Base-by-base conservation (phyloP, 352 stramenopile species). In the Pythium diclinum region DNA sequence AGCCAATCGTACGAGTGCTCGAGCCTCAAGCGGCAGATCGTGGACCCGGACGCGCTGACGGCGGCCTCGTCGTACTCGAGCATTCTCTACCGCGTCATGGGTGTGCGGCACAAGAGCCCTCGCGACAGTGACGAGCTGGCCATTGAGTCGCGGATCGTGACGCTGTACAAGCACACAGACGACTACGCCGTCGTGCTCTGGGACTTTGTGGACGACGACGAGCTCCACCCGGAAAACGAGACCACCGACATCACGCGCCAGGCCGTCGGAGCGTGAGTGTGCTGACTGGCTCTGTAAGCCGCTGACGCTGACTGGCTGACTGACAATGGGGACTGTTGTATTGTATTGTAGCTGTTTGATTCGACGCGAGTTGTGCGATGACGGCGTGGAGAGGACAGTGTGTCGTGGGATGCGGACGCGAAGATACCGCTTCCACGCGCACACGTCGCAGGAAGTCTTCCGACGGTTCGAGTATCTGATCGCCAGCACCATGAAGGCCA, bases 131-230 rank as follows among this genome's bases (percentile, higher is more conserved):
- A 61, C 17, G 40, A 61, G 38, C 32, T 61, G 6, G 3, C 36
- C 28, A 65, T 83, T 21, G 69, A 69, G 51, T 75, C 44, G 23
- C 71, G 32, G 17, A 58, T 65, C n/a, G 56, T 63, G 46, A 70
- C 53, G 14, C 57, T 63, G 51, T 77, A 66, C 62, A 68, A 68
- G 42, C 49, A 68, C 32, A 71, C 69, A 0, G 44, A 70, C 16
- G 53, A 59, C 49, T 73, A 71, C 48, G 69, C 34, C 46, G 54
- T 76, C 25, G 25, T 67, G 46, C 7, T 75, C 0, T 79, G 63
- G 69, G 69, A 76, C 42, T 73, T 65, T 52, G 56, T 78, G 0
- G 70, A 74, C 49, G 59, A 60, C 38, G 69, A 76, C 38, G 65
- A 76, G n/a, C 49, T 73, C 14, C 69, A 71, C 21, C 69, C 69